Evolutionary conservation across 1,284 basidiomycete species (phyloP).

Genomic region (Cryptococcus amylolentus): DNA sequence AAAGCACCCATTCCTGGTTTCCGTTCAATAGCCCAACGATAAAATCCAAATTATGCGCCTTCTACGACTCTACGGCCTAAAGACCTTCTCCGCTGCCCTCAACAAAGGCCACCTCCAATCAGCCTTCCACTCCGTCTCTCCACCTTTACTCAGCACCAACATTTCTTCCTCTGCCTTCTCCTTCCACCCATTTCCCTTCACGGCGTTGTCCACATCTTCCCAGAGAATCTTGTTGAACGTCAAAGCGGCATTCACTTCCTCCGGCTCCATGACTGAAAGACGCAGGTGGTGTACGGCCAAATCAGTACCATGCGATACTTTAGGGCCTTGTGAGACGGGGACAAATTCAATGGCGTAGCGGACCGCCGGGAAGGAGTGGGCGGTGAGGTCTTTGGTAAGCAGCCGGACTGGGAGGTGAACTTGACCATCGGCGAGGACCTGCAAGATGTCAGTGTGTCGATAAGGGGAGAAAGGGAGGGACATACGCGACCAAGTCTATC

Average conservation of each 20-base stretch:
- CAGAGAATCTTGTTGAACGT: slow-evolving; percentile 57
- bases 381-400: slow-evolving; percentile 59
- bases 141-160: slow-evolving; percentile 56
- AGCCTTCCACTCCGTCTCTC: slow-evolving; percentile 56
- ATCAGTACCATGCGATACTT: slow-evolving; percentile 67
- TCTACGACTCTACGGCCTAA: slow-evolving; percentile 6
- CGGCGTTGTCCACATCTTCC: slow-evolving; percentile 45
- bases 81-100: slow-evolving; percentile 22
- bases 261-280: slow-evolving; percentile 46
- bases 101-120: slow-evolving; percentile 55
- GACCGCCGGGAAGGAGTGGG: slow-evolving; percentile 60
- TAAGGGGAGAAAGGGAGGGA: background rate
- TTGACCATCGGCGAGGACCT: slow-evolving; percentile 63
- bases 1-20: too few species aligned
- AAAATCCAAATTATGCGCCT: too few species aligned
- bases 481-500: slow-evolving; percentile 55
- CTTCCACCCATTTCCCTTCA: slow-evolving; percentile 25
- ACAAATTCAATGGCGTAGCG: slow-evolving; percentile 62
- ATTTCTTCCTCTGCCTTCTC: slow-evolving; percentile 45
- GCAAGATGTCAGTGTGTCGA: slow-evolving; percentile 1
- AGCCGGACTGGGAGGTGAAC: slow-evolving; percentile 66
- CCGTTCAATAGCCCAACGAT: too few species aligned
- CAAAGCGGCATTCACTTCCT: slow-evolving; percentile 54
- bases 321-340: slow-evolving; percentile 50
- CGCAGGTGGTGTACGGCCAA: slow-evolving; percentile 55